These are phyloP conservation scores for Xylaria flabelliformis DNA, from an alignment of 495 filamentous ascomycete genomes.

Conservation along the genomic window DNA sequence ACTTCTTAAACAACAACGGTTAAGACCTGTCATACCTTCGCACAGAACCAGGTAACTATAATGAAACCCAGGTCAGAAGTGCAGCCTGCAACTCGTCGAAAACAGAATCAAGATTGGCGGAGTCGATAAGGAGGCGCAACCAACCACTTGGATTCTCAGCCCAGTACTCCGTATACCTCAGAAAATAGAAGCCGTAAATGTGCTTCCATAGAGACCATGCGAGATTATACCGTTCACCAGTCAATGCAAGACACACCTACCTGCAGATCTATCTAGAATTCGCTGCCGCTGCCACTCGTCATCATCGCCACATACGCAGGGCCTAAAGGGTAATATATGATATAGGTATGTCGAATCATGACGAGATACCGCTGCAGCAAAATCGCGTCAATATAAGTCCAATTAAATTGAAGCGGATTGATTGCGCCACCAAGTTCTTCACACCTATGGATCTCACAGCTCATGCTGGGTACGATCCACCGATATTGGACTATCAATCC, in stretches of 20 bases:
- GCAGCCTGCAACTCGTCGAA: not conserved
- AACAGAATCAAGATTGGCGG: not conserved
- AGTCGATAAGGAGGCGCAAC: too few relatives aligned
- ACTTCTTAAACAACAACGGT: not conserved
- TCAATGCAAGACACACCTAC: not conserved
- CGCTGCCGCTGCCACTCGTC: not conserved
- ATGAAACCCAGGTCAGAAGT: not conserved
- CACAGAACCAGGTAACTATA: not conserved
- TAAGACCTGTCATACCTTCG: not conserved
- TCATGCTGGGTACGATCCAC: not conserved
- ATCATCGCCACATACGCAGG: not conserved
- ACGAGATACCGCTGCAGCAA: not conserved
- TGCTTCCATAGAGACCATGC: not conserved
- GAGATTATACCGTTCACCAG: not conserved
- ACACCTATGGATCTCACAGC: not conserved
- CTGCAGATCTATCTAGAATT: constrained; percentile 7
- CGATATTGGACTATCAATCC: not conserved
- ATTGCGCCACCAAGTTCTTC: not conserved
- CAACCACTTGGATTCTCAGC: not conserved
- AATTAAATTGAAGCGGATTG: not conserved
- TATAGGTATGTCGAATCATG: not conserved
- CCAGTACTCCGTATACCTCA: not conserved
- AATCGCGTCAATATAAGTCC: not conserved
- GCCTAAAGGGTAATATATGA: not conserved
- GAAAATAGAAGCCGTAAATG: not conserved